Evolutionary conservation across 345 rosid genomes (phyloP).

Genomic region (Hibiscus mutabilis): DNA sequence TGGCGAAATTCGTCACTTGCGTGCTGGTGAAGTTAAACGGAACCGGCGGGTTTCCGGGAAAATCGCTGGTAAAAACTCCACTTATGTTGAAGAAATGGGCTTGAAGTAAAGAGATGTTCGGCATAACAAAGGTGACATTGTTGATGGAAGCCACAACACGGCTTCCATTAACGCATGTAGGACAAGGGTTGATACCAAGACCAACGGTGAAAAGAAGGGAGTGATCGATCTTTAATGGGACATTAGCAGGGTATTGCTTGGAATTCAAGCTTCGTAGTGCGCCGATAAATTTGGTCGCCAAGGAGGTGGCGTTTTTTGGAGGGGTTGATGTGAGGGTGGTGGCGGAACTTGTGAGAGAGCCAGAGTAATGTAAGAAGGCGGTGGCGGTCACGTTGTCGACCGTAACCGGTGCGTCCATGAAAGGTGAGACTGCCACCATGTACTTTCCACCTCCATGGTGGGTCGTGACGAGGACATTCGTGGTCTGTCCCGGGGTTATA

Average conservation of each 20-base stretch:
- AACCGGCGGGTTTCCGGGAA: constrained; percentile 50
- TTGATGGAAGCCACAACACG: constrained; percentile 69
- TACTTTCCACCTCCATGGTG: constrained; percentile 41
- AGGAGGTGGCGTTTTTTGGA: constrained; percentile 50
- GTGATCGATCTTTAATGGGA: constrained; percentile 59
- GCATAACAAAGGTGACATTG: constrained; percentile 79
- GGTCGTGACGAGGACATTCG: constrained; percentile 53
- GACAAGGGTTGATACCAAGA: constrained; percentile 65
- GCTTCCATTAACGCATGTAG: constrained; percentile 46
- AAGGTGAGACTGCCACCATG: constrained; percentile 59
- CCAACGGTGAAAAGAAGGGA: constrained; percentile 61
- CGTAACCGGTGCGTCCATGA: constrained; percentile 62
- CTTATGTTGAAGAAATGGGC: constrained; percentile 64
- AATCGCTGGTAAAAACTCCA: constrained; percentile 77
- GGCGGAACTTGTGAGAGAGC: constrained; percentile 31
- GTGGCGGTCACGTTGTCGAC: constrained; percentile 70
- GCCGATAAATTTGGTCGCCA: constrained; percentile 40
- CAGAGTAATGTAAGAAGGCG: constrained; percentile 57
- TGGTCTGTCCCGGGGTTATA: constrained; percentile 80
- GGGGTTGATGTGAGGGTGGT: constrained; percentile 41
- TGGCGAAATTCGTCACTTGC: constrained; percentile 47
- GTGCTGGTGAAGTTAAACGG: constrained; percentile 61
- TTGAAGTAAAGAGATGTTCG: constrained; percentile 47
- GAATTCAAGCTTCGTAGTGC: constrained; percentile 71
- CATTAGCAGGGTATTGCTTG: constrained; percentile 45